Conservation (phyloP, 495 filamentous ascomycete genomes). For the Penicillium herquei region DNA sequence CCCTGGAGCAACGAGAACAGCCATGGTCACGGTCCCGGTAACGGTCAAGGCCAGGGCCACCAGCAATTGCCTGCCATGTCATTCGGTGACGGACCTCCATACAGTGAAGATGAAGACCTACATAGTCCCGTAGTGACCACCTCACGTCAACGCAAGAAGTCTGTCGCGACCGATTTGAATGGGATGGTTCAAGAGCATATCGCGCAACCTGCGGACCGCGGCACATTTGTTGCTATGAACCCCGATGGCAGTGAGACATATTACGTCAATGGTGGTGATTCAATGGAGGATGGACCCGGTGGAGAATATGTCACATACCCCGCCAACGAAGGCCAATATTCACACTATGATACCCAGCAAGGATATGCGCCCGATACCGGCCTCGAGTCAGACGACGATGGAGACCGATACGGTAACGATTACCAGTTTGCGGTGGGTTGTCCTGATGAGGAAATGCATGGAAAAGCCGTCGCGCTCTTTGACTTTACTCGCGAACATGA, state of each 20-base stretch:
- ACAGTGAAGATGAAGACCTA: conserved; percentile 93
- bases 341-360: conserved; percentile 54
- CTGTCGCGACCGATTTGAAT: conserved; percentile 47
- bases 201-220: conserved; percentile 44
- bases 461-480: conserved; percentile 92
- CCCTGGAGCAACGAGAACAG: conserved; percentile 47
- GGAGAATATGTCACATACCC: conserved; percentile 83
- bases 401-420: conserved; percentile 75
- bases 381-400: conserved; percentile 62
- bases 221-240: conserved; percentile 64
- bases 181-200: conserved; percentile 23
- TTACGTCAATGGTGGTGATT: conserved; percentile 66
- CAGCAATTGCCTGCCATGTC: conserved; percentile 79
- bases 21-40: conserved; percentile 25
- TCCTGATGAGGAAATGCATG: conserved; percentile 96
- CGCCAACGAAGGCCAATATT: conserved; percentile 58
- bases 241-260: conserved; percentile 76
- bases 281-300: conserved; percentile 65
- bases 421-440: conserved; percentile 95
- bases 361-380: conserved; percentile 48
- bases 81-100: conserved; percentile 91
- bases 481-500: conserved; percentile 94
- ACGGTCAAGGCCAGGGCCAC: conserved; percentile 28
- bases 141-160: conserved; percentile 78
- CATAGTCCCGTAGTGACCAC: conserved; percentile 82